These are phyloP conservation scores for Metrosideros polymorpha DNA, from an alignment of 441 rosid species.

Conservation along the genomic window DNA sequence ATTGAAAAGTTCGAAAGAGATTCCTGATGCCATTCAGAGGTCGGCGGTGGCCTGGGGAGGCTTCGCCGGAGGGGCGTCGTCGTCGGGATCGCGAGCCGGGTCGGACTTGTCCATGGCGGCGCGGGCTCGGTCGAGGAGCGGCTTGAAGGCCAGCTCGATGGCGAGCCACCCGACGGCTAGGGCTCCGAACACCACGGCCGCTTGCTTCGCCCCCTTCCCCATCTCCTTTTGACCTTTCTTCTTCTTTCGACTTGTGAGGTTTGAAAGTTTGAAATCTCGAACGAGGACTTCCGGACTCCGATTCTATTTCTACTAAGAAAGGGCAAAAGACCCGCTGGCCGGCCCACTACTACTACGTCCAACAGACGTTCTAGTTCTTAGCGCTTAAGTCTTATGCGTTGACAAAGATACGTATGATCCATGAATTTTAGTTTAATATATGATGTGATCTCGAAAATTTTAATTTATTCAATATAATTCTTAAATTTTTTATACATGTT, in stretches of 20 bases:
- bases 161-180: conserved; percentile 77
- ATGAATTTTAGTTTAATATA: no score
- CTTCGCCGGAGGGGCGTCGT: not conserved
- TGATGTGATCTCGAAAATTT: no score
- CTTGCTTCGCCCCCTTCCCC: conserved; percentile 32
- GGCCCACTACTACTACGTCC: no score
- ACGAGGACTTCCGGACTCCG: not conserved
- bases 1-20: not conserved
- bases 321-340: no score
- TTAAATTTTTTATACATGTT: no score
- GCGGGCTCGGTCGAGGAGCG: conserved; percentile 46
- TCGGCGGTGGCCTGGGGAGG: not conserved
- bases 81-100: conserved; percentile 46
- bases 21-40: not conserved
- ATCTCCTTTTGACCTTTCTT: not conserved
- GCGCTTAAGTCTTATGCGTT: not conserved
- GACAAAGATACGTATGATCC: no score
- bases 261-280: not conserved
- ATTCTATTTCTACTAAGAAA: not conserved
- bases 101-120: conserved; percentile 56
- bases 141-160: conserved; percentile 66
- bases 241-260: not conserved
- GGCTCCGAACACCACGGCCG: conserved; percentile 56
- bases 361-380: not conserved
- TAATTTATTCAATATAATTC: no score